A percentile compares a stretch with the other conserved stretches of the same genome.
phyloP scores from a whole-genome alignment of 2,329 filamentous ascomycete genomes.

The Alternaria sp. region DNA sequence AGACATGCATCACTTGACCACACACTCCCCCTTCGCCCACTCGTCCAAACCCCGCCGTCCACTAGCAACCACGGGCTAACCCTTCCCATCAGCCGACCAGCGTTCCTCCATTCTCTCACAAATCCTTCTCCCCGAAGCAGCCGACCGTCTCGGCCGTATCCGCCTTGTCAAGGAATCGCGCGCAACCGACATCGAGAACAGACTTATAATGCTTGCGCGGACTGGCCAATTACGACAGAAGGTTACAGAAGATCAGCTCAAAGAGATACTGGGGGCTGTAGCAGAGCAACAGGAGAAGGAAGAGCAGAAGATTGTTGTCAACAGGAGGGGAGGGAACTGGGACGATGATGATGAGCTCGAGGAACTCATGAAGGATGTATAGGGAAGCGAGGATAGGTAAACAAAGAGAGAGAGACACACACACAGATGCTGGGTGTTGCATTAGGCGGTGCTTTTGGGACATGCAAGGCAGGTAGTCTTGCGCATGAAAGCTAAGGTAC shows the following conservation, averaged over 20 bases:
- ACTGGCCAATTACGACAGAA: constrained; percentile 84
- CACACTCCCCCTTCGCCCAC: neutral
- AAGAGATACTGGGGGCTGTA: constrained; percentile 85
- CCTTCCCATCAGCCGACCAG: constrained; percentile 65
- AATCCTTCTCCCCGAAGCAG: constrained; percentile 92
- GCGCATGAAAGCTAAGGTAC: neutral
- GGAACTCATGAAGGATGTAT: constrained; percentile 49
- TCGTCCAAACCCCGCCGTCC: constrained; percentile 28
- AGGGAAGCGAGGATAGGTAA: neutral
- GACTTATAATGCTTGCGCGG: constrained; percentile 89
- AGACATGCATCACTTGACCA: constrained; percentile 25
- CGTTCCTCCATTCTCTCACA: constrained; percentile 81
- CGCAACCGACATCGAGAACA: constrained; percentile 87
- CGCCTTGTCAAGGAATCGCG: constrained; percentile 93
- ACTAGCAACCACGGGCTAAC: constrained; percentile 29
- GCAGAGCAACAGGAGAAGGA: constrained; percentile 73
- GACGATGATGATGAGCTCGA: constrained; percentile 83
- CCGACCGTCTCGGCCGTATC: constrained; percentile 91
- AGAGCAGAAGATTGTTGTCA: constrained; percentile 79
- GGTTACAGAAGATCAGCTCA: constrained; percentile 91
- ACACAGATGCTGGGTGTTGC: constrained; percentile 3
- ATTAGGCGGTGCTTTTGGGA: constrained; percentile 16
- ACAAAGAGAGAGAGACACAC: neutral
- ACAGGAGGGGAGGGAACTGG: constrained; percentile 74
- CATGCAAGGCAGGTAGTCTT: neutral